Base-by-base conservation (phyloP, 2,329 filamentous ascomycete genomes). In the Monosporascus sp. region DNA sequence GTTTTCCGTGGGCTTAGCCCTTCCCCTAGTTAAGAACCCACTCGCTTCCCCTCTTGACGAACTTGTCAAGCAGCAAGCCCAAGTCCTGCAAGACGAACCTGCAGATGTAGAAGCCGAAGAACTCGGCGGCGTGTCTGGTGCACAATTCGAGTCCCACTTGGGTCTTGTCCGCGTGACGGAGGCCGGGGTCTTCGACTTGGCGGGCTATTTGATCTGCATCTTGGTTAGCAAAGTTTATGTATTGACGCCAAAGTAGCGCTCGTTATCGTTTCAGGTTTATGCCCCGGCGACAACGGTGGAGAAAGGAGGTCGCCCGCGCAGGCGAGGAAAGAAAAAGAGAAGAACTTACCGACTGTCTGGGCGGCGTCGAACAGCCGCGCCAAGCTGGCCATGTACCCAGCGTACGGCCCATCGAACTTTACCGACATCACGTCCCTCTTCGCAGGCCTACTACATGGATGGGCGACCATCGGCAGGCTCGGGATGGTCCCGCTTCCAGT, bases 71-170 rank as follows among this genome's bases (percentile, higher is more conserved):
- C 75, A 99, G 78, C 67, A 94, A 70, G 40, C 85, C 81, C 56
- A 99, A 74, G 70, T 99, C 94, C 4, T 85, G 79, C 56, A 99
- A 76, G n/a, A 92, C 91, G 68, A 99, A 99, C 18, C 94, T 87
- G 71, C 93, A 97, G 28, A 99, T 81, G 69, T 94, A 97, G 71
- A 99, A 97, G 17, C 88, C 92, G 69, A 99, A 99, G 72, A 99
- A 99, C 72, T 99, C 94, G 37, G 93, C 90, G 7, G 93, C 94
- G 70, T 97, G 93, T 41, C 93, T 84, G 37, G 91, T 91, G 68
- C 91, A 94, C 41, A 99, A 81, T 72, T 99, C 94, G 37, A 99
- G 82, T 9, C 94, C 94, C 51, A 99, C 92, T 67, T 97, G 92
- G 8, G 94, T 97, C 65, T 91, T 91, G 62, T 92, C 93, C 18